A percentile compares a stretch with the other conserved stretches of the same genome.
phyloP scores from a whole-genome alignment of 108 stramenopile species.

The Pseudonitzschia delicatissima region DNA sequence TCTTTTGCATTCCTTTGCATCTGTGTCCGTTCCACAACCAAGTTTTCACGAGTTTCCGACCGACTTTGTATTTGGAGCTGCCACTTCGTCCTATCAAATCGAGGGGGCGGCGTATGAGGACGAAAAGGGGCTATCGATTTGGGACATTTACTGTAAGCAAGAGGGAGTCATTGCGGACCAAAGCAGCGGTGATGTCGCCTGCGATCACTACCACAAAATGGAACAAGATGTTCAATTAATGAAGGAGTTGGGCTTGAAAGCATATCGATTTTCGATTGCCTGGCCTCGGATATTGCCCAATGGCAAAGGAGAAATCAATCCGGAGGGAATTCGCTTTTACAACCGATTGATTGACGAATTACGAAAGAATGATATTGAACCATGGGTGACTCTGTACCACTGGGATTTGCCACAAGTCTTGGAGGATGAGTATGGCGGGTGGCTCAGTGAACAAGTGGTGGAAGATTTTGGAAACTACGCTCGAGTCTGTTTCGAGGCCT shows the following conservation, averaged over 20 bases:
- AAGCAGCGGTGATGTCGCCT: slow-evolving; percentile 81
- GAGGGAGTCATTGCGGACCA: slow-evolving; percentile 50
- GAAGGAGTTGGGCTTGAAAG: slow-evolving; percentile 74
- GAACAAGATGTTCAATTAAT: slow-evolving; percentile 81
- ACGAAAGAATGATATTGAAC: slow-evolving; percentile 75
- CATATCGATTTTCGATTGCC: slow-evolving; percentile 91
- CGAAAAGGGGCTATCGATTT: slow-evolving; percentile 84
- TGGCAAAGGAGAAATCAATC: slow-evolving; percentile 59
- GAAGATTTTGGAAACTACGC: slow-evolving; percentile 85
- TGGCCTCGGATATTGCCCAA: slow-evolving; percentile 89
- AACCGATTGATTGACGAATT: slow-evolving; percentile 81
- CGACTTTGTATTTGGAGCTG: slow-evolving; percentile 85
- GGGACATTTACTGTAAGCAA: slow-evolving; percentile 81
- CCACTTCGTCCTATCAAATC: slow-evolving; percentile 88
- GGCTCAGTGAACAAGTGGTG: slow-evolving; percentile 52
- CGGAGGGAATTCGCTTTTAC: slow-evolving; percentile 84
- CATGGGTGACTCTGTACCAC: slow-evolving; percentile 90
- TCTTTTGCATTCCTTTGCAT: no score
- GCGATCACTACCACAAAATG: slow-evolving; percentile 89
- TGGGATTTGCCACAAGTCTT: slow-evolving; percentile 93
- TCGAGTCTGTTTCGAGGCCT: slow-evolving; percentile 80
- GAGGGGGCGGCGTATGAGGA: slow-evolving; percentile 83
- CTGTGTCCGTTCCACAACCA: no score
- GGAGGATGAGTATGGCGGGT: slow-evolving; percentile 80
- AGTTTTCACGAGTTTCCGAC: slow-evolving; percentile 21